Evolutionary conservation across 441 rosid species (phyloP).

Genomic region (Pelargonium citronellum): DNA sequence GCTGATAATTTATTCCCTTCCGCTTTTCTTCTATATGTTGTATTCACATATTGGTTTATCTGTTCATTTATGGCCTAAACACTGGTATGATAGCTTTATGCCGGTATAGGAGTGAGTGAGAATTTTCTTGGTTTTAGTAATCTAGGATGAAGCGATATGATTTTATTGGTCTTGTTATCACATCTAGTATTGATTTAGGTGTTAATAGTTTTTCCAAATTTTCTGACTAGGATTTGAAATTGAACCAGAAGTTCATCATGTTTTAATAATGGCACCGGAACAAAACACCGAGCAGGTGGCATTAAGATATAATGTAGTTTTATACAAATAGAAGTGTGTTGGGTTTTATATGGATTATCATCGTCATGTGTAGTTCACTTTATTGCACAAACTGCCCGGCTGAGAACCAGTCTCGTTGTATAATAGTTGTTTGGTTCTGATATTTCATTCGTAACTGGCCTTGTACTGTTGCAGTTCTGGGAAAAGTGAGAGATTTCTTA

Average conservation of each 20-base stretch:
- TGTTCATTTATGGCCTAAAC: background rate
- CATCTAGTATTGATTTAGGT: background rate
- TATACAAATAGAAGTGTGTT: background rate
- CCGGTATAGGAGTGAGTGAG: background rate
- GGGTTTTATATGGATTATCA: background rate
- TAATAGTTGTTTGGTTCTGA: background rate
- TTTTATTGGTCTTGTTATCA: background rate
- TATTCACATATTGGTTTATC: background rate
- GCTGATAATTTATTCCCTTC: background rate
- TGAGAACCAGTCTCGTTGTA: no score
- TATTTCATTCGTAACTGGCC: background rate
- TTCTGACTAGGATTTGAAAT: background rate
- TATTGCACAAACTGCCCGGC: background rate
- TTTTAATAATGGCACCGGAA: background rate
- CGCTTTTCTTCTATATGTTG: background rate
- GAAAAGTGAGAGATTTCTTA: constrained; percentile 59
- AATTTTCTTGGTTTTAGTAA: background rate
- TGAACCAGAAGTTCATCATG: background rate
- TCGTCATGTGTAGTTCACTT: background rate
- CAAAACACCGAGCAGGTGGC: background rate
- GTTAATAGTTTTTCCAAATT: background rate
- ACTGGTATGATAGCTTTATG: no score
- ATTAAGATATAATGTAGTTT: no score
- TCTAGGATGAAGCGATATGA: background rate
- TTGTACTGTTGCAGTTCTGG: constrained; percentile 42